Evolutionary conservation across 331 rosid species (phyloP).

Genomic region (Prunus yedoensis): DNA sequence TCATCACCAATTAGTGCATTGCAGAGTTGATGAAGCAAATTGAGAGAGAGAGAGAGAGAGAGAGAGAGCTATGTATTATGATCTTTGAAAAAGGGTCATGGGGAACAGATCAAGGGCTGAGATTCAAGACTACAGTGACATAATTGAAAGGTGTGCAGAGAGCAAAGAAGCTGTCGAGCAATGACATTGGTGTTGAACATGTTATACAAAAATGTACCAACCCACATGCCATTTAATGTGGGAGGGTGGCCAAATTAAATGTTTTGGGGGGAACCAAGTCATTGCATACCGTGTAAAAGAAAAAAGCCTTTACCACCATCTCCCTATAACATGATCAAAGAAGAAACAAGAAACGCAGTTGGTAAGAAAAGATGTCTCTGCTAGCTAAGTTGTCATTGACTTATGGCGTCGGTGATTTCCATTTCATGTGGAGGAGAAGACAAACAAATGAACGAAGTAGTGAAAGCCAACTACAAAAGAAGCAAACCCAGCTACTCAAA

Average conservation of each 20-base stretch:
- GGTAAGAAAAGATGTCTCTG: neutral
- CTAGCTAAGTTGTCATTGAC: slow-evolving; percentile 22
- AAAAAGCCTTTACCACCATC: neutral
- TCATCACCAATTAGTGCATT: neutral
- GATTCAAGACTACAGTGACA: neutral
- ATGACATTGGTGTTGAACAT: neutral
- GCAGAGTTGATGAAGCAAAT: neutral
- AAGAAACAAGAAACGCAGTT: neutral
- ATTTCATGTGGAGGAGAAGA: slow-evolving; percentile 8
- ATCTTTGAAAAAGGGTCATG: slow-evolving; percentile 3
- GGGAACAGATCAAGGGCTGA: slow-evolving; percentile 10
- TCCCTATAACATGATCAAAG: slow-evolving; percentile 4
- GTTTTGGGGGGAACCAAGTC: neutral
- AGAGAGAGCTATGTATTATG: neutral
- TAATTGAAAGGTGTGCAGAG: neutral
- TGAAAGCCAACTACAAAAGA: neutral
- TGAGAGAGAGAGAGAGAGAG: neutral
- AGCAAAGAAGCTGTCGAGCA: neutral
- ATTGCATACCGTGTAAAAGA: slow-evolving; percentile 11
- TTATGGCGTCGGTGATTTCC: slow-evolving; percentile 28
- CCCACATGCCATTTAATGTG: slow-evolving; percentile 17
- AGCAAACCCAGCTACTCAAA: slow-evolving; percentile 1
- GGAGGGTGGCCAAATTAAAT: slow-evolving; percentile 23
- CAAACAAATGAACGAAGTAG: neutral
- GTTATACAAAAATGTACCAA: neutral